Percentiles rank a stretch among this genome's conserved stretches.
These are phyloP conservation scores for Paramecium caudatum DNA, from an alignment of 73 alveolate genomes.

Conservation along the genomic window DNA sequence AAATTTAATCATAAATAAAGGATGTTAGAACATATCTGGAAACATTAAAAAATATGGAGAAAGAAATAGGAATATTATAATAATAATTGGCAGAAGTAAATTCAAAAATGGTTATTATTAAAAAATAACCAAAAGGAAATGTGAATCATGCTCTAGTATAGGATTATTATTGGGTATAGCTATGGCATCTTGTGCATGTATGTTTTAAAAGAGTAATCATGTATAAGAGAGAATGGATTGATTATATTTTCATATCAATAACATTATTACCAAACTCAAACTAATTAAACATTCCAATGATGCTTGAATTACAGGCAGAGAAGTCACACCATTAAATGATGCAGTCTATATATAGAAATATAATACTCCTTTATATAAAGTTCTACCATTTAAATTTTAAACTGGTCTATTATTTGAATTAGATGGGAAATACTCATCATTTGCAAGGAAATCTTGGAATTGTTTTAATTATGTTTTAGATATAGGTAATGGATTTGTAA, in stretches of 20 bases:
- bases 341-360: not conserved
- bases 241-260: no score
- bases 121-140: not conserved
- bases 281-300: no score
- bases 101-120: not conserved
- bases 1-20: not conserved
- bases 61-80: not conserved
- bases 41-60: not conserved
- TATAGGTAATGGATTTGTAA: slow-evolving; percentile 43
- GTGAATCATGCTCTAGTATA: slow-evolving; percentile 36
- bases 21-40: slow-evolving; percentile 6
- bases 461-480: slow-evolving; percentile 2
- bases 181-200: slow-evolving; percentile 45
- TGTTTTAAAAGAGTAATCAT: not conserved
- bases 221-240: no score
- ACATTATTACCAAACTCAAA: no score
- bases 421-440: not conserved
- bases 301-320: slow-evolving; percentile 40
- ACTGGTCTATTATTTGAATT: slow-evolving; percentile 30
- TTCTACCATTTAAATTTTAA: slow-evolving; percentile 54
- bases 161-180: slow-evolving; percentile 15
- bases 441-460: not conserved
- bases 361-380: slow-evolving; percentile 50
- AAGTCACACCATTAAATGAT: slow-evolving; percentile 31
- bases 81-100: not conserved